Percentiles rank a stretch among this genome's conserved stretches.
These are phyloP conservation scores for Fusarium ambrosium DNA, from an alignment of 2,329 filamentous ascomycete species.

Conservation along the genomic window DNA sequence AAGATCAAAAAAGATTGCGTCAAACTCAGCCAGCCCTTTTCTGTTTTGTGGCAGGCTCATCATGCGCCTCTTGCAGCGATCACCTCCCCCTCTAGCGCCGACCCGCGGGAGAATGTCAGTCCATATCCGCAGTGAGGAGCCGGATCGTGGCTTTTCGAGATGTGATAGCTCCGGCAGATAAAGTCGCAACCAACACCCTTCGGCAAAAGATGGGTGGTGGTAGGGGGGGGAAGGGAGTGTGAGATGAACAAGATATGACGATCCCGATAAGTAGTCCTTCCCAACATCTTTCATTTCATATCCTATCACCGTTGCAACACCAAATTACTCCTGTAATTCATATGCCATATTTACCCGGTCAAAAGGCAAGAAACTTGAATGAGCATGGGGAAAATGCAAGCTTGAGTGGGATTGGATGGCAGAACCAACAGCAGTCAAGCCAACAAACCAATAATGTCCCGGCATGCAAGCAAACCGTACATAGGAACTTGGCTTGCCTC, in stretches of 20 bases:
- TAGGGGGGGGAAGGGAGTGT: not conserved
- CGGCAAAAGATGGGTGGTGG: not conserved
- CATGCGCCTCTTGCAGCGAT: slow-evolving; percentile 22
- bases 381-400: not conserved
- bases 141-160: slow-evolving; percentile 38
- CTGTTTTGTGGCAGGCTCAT: not conserved
- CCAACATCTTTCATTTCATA: not conserved
- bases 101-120: slow-evolving; percentile 3
- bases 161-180: slow-evolving; percentile 33
- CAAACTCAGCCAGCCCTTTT: slow-evolving; percentile 23
- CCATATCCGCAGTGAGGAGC: not conserved
- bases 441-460: slow-evolving; percentile 31
- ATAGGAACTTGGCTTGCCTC: slow-evolving; percentile 20
- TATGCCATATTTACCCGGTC: not conserved
- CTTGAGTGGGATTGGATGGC: slow-evolving; percentile 9
- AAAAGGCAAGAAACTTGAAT: not conserved
- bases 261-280: not conserved
- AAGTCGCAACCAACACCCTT: slow-evolving; percentile 9
- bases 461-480: slow-evolving; percentile 16
- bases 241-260: not conserved
- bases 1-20: slow-evolving; percentile 9
- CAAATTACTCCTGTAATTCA: not conserved
- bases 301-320: not conserved
- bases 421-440: slow-evolving; percentile 1
- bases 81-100: slow-evolving; percentile 30